phyloP scores from a whole-genome alignment of 805 yeast species.

The Kazachstania viticola region DNA sequence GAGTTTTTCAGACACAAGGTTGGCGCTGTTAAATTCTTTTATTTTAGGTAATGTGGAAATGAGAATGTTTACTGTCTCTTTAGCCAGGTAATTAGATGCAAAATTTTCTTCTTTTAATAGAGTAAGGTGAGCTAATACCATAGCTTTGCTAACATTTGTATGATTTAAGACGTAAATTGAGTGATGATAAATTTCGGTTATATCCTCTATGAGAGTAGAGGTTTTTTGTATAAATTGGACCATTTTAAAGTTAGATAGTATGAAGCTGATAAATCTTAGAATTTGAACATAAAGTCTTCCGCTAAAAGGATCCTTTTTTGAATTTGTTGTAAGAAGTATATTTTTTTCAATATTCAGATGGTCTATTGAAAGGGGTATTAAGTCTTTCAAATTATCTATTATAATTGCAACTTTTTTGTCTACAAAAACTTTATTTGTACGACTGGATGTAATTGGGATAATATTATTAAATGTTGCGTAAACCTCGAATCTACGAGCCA shows the following conservation, averaged over 20 bases:
- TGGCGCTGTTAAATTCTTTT: conserved; percentile 19
- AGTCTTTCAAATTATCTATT: conserved; percentile 9
- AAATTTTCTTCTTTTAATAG: conserved; percentile 20
- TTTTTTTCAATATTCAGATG: conserved; percentile 12
- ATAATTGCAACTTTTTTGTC: conserved; percentile 12
- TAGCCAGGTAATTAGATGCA: conserved; percentile 8
- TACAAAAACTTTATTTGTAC: not conserved
- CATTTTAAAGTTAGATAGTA: conserved; percentile 18
- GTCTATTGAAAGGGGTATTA: conserved; percentile 8
- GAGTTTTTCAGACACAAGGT: conserved; percentile 17
- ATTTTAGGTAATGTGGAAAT: conserved; percentile 9
- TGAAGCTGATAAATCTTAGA: conserved; percentile 14
- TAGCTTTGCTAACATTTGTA: conserved; percentile 17
- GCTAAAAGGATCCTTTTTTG: conserved; percentile 19
- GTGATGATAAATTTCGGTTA: conserved; percentile 9
- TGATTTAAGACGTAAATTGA: conserved; percentile 14
- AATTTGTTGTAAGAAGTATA: conserved; percentile 5
- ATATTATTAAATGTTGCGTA: conserved; percentile 25
- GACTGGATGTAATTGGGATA: conserved; percentile 9
- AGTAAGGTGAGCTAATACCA: conserved; percentile 17
- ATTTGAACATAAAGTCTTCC: conserved; percentile 24
- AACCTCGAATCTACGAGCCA: conserved; percentile 17
- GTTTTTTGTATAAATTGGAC: conserved; percentile 8
- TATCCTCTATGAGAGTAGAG: conserved; percentile 5
- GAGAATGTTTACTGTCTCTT: conserved; percentile 8